Base-by-base conservation (phyloP, 192 early-diverging fungal genomes). In the Rhizophagus clarus region DNA sequence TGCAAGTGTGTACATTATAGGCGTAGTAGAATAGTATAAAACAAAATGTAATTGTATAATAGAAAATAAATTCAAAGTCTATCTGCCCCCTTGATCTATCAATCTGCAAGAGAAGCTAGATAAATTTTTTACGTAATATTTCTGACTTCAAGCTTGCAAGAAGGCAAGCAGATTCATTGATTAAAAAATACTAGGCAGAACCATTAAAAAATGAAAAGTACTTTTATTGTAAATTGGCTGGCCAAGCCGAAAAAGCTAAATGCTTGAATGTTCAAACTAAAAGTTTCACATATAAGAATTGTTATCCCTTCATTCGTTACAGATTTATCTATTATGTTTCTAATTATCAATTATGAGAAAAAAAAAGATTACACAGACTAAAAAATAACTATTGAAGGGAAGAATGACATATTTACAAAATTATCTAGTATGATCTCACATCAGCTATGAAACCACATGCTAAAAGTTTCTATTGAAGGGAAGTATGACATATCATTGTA, bases 121-220 rank as follows among this genome's bases (percentile, higher is more conserved):
- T 47, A 47, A 47, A 47, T 9, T 47, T 11, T 47, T 47, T 47
- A 11, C 7, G 1, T 47, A 8, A 47, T 47, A 47, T 47, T 47
- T 11, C 45, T 37, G 34, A 37, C 34, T 37, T 37, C 34, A 37
- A 37, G 34, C 34, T 37, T 37, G 34, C 34, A 5, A 37, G 5
- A 37, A 37, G 34, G 34, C 34, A 61, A 20, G 12, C 28, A 64
- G 9, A 64, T 64, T 64, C 10, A 64, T 64, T 64, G 62, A 64
- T 64, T 64, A 61, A 64, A 64, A 64, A 64, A 64, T 29, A 64
- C 22, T 64, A 64, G 15, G 15, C 15, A 29, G 62, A 64, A 64
- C 62, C 22, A 64, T 64, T 64, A 64, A 64, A 64, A 64, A 64
- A 64, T 64, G 22, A 64, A 64, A 64, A 64, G 62, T 64, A 64